These are phyloP conservation scores for Nitzschia palea DNA, from an alignment of 108 stramenopile species.

Conservation along the genomic window DNA sequence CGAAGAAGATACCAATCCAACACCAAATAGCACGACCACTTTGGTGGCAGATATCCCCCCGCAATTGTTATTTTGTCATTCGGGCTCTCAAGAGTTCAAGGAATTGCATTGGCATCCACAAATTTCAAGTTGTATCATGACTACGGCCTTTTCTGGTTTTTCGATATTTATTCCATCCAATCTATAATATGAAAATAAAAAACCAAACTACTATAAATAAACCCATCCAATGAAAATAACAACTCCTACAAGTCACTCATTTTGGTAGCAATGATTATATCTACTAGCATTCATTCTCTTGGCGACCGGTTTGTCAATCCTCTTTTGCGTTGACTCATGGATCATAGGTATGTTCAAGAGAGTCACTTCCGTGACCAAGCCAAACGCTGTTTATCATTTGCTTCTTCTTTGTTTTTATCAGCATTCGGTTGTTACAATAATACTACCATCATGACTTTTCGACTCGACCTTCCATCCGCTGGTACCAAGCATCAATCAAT, in stretches of 20 bases:
- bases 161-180: slow-evolving; percentile 94
- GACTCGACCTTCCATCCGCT: background rate
- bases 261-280: too few species aligned
- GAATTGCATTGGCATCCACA: slow-evolving; percentile 98
- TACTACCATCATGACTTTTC: too few species aligned
- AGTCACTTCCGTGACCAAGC: too few species aligned
- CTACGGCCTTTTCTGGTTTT: slow-evolving; percentile 93
- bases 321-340: too few species aligned
- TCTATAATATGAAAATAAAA: slow-evolving; percentile 48
- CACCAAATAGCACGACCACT: slow-evolving; percentile 1
- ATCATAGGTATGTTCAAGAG: too few species aligned
- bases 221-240: background rate
- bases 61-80: slow-evolving; percentile 97
- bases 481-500: slow-evolving; percentile 7
- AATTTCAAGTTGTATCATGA: slow-evolving; percentile 93
- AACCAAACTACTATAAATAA: too few species aligned
- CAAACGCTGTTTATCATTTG: too few species aligned
- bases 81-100: slow-evolving; percentile 89
- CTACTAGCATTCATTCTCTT: too few species aligned
- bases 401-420: too few species aligned
- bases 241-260: too few species aligned
- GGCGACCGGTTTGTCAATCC: too few species aligned
- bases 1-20: slow-evolving; percentile 84
- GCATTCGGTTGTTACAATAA: too few species aligned
- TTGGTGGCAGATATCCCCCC: slow-evolving; percentile 85